Evolutionary conservation across 345 rosid species (phyloP), one percentile per base, ranked within the genome.

Genomic region (Nasturtium officinale): DNA sequence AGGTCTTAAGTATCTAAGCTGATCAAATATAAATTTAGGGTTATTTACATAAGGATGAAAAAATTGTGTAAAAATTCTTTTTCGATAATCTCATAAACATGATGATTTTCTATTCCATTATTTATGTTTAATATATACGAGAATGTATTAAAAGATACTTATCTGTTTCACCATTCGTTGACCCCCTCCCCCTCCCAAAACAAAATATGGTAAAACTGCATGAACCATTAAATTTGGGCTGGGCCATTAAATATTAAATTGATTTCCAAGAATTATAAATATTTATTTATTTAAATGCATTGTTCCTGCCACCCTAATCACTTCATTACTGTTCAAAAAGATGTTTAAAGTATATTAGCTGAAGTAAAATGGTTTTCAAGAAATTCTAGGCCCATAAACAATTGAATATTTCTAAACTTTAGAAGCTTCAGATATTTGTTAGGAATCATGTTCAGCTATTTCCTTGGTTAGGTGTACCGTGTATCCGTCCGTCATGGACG

Each of bases 371-470:
- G 47, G 17, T 43, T 43, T 43, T 5, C 7, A 4, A 15, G 15
- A 43, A 15, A 2, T 5, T 5, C 0, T 43, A 43, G 47, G 47
- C 47, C 47, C 47, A 43, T n/a, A 43, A 2, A 18, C 15, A 45
- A 40, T 3, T 25, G 5, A 12, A 17, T 56, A 57, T 37, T 46
- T 8, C 15, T 9, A 28, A 38, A 13, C 53, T 74, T 75, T 42
- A 52, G 57, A 75, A 68, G 69, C 79, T 68, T 75, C 69, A 32
- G 59, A 73, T 75, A 48, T 38, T 38, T 38, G 28, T 30, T 60
- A 60, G 54, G 35, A 46, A 15, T 38, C 25, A 28, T 67, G 45
- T 38, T 59, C 61, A 50, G 55, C 17, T 29, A n/a, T n/a, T n/a
- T n/a, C 25, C 25, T 30, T 30, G 35, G 9, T 30, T 30, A 30